These are phyloP conservation scores for Lentinula sp. DNA, from an alignment of 768 basidiomycete species.

Conservation along the genomic window DNA sequence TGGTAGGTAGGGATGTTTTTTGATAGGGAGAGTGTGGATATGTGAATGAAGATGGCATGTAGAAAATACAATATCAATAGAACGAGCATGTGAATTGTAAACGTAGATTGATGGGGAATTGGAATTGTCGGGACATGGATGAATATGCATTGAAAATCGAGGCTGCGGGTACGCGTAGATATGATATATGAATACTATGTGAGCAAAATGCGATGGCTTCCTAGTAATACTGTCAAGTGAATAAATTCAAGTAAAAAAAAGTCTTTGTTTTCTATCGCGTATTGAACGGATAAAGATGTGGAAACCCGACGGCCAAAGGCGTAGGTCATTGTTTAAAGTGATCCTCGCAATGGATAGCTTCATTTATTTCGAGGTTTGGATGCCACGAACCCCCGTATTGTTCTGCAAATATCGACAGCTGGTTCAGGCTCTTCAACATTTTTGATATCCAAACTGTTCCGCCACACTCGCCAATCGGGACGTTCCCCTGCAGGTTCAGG, in stretches of 20 bases:
- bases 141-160: no score
- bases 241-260: not conserved
- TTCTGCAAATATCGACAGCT: conserved; percentile 30
- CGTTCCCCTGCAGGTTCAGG: conserved; percentile 37
- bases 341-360: not conserved
- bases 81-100: not conserved
- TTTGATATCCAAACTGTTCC: conserved; percentile 28
- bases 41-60: not conserved
- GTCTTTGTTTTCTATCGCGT: not conserved
- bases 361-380: conserved; percentile 26
- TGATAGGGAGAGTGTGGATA: not conserved
- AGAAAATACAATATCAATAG: no score
- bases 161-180: no score
- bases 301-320: not conserved
- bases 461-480: conserved; percentile 51
- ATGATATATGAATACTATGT: no score
- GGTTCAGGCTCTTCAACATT: not conserved
- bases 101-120: not conserved
- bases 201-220: no score
- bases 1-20: no score
- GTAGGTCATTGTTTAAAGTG: not conserved
- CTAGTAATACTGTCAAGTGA: not conserved
- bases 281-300: not conserved
- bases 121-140: no score
- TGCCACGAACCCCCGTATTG: conserved; percentile 51